These are phyloP conservation scores for Secale cereale DNA, from an alignment of 176 grass and related monocot genomes.

Conservation along the genomic window DNA sequence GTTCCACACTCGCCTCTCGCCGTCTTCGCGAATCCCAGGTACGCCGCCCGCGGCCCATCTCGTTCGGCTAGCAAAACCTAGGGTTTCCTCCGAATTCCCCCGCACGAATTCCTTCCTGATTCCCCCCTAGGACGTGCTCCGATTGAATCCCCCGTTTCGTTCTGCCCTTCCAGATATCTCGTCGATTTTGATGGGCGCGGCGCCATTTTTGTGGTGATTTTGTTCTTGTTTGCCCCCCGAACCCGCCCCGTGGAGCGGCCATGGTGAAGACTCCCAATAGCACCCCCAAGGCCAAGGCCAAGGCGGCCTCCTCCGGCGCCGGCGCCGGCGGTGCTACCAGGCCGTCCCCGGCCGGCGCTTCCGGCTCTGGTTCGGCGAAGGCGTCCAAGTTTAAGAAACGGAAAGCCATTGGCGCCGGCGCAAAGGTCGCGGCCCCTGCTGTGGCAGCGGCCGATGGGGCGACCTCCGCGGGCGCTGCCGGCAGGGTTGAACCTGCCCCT, in stretches of 20 bases:
- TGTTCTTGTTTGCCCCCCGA: constrained; percentile 12
- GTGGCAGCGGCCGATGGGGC: background rate
- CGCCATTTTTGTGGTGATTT: background rate
- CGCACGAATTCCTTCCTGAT: background rate
- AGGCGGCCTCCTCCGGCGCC: background rate
- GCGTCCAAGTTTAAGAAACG: constrained; percentile 17
- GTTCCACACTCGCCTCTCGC: background rate
- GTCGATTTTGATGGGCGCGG: constrained; percentile 4
- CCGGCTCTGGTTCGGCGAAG: constrained; percentile 27
- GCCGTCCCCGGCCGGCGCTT: constrained; percentile 6
- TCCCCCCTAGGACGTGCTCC: background rate
- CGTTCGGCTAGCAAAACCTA: background rate
- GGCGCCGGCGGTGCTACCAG: background rate
- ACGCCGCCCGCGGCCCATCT: background rate
- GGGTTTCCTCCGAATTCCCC: background rate
- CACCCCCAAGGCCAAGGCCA: constrained; percentile 2
- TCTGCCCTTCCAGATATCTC: background rate
- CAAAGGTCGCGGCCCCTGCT: background rate
- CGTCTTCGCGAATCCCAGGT: background rate
- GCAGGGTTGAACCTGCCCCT: constrained; percentile 6
- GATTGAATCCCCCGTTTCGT: background rate
- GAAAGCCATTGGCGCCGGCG: background rate
- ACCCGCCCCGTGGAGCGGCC: background rate
- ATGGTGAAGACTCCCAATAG: constrained; percentile 30
- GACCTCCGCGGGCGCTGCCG: background rate